Evolutionary conservation across 2,329 filamentous ascomycete species (phyloP).

Genomic region (Macrophomina tecta): DNA sequence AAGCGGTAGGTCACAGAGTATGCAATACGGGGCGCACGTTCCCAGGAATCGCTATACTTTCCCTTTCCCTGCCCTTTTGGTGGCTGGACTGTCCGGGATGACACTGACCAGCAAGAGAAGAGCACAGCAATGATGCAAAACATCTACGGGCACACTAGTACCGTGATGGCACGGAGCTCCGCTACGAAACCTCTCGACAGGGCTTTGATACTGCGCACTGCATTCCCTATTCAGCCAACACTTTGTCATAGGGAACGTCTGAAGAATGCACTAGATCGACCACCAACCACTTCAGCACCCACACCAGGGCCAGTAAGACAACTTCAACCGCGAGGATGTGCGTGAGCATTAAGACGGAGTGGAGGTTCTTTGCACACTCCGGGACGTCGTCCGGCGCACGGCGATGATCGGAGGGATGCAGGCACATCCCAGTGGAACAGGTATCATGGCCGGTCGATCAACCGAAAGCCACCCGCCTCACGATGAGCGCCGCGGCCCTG

Average conservation of each 20-base stretch:
- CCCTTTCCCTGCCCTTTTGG: not conserved
- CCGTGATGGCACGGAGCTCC: not conserved
- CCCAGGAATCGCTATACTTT: not conserved
- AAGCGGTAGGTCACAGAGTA: not conserved
- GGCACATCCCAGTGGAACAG: not conserved
- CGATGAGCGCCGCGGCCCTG: not conserved
- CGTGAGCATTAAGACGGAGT: not conserved
- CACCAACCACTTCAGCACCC: slow-evolving; percentile 1
- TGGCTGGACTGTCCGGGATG: not conserved
- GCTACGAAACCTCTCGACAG: not conserved
- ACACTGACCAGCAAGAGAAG: not conserved
- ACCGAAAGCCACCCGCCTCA: not conserved
- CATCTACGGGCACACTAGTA: not conserved
- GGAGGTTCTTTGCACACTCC: slow-evolving; percentile 12
- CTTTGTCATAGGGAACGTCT: not conserved
- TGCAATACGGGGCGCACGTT: not conserved
- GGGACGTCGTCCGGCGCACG: not conserved
- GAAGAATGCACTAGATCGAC: not conserved
- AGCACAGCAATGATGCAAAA: not conserved
- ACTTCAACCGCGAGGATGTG: no score
- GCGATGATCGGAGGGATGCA: not conserved
- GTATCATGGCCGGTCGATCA: not conserved
- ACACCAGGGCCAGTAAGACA: no score
- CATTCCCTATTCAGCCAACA: slow-evolving; percentile 12
- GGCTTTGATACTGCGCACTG: slow-evolving; percentile 1